These are phyloP conservation scores for Pyricularia pennisetigena DNA, from an alignment of 2,329 filamentous ascomycete genomes.

Conservation along the genomic window DNA sequence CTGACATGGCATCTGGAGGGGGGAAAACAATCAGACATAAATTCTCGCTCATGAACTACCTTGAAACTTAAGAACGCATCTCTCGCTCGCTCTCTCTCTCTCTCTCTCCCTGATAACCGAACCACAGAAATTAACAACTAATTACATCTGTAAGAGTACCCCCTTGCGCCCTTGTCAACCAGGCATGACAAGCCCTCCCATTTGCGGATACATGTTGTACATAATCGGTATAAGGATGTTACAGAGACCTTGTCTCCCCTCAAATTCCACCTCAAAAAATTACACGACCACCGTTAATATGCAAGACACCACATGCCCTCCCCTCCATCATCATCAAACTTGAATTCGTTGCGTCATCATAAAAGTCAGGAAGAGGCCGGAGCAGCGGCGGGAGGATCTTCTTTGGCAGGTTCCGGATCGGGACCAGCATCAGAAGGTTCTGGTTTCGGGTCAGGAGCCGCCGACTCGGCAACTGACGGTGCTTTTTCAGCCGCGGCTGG, in stretches of 20 bases:
- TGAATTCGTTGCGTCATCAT: background rate
- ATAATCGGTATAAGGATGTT: background rate
- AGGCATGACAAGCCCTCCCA: background rate
- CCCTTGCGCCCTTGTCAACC: background rate
- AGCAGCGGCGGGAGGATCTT: background rate
- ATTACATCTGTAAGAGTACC: background rate
- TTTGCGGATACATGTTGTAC: background rate
- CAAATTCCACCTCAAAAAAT: background rate
- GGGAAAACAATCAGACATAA: background rate
- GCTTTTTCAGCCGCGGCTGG: background rate
- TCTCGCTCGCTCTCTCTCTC: too few relatives aligned
- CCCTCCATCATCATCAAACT: background rate
- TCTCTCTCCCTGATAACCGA: background rate
- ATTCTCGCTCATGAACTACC: background rate
- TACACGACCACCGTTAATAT: background rate
- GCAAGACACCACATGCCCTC: background rate
- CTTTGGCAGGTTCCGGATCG: background rate
- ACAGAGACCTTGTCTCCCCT: background rate
- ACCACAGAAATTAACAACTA: background rate
- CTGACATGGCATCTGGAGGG: background rate
- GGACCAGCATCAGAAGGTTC: background rate
- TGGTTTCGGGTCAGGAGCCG: too few relatives aligned
- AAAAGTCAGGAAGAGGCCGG: background rate
- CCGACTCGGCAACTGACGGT: background rate
- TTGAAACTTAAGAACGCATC: background rate